Evolutionary conservation across 345 rosid species (phyloP).

Genomic region (Limnanthes douglasii): DNA sequence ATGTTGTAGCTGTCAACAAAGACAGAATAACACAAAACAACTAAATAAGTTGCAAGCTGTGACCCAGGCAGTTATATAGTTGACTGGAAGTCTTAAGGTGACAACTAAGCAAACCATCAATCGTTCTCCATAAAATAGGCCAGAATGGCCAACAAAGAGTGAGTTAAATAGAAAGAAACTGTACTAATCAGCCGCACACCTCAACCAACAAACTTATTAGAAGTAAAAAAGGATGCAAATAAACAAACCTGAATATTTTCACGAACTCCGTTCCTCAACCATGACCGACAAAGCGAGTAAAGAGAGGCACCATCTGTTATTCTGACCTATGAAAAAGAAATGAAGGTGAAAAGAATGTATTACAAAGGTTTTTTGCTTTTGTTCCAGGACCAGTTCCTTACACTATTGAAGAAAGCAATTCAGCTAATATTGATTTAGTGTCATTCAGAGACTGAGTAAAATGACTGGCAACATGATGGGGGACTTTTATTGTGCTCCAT

Average conservation of each 20-base stretch:
- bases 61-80: too few species aligned
- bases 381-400: too few species aligned
- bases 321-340: slow-evolving; percentile 35
- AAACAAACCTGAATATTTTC: slow-evolving; percentile 56
- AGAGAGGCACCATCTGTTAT: slow-evolving; percentile 64
- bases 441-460: too few species aligned
- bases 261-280: slow-evolving; percentile 72
- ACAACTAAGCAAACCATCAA: background rate
- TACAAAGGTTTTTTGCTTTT: too few species aligned
- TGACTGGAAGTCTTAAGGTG: background rate
- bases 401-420: too few species aligned
- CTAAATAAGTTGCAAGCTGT: too few species aligned
- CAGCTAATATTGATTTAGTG: too few species aligned
- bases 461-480: too few species aligned
- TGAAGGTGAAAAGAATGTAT: slow-evolving; percentile 7
- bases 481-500: too few species aligned
- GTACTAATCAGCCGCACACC: background rate
- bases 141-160: too few species aligned
- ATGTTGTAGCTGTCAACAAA: slow-evolving; percentile 33
- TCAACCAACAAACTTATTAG: background rate
- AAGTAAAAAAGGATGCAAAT: background rate
- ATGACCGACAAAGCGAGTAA: slow-evolving; percentile 76
- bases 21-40: slow-evolving; percentile 4
- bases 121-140: slow-evolving; percentile 1
- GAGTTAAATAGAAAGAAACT: too few species aligned